Percentiles rank a stretch among this genome's conserved stretches.
Evolutionary conservation across 2,329 filamentous ascomycete species (phyloP).

Genomic region (Cordyceps fumosorosea): DNA sequence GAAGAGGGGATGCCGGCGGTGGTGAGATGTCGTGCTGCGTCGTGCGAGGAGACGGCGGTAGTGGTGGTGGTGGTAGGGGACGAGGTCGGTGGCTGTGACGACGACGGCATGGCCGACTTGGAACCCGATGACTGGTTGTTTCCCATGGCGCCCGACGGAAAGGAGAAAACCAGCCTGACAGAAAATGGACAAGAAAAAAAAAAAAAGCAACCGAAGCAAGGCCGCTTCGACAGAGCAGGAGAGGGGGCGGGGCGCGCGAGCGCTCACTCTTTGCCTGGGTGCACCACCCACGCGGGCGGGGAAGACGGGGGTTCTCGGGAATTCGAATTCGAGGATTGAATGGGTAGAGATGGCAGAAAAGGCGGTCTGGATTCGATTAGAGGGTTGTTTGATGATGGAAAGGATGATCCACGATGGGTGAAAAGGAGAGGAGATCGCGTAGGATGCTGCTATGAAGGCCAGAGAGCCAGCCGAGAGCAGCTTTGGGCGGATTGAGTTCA

Average conservation of each 20-base stretch:
- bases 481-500: background rate
- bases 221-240: background rate
- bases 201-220: background rate
- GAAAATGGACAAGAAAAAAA: background rate
- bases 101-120: conserved; percentile 28
- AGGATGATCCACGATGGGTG: background rate
- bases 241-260: background rate
- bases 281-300: background rate
- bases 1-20: background rate
- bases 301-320: background rate
- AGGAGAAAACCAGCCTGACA: background rate
- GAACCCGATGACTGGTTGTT: conserved; percentile 33
- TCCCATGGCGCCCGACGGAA: conserved; percentile 23
- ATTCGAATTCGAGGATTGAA: background rate
- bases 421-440: background rate
- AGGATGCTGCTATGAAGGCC: conserved; percentile 1
- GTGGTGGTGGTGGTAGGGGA: background rate
- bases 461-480: too few relatives aligned
- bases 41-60: background rate
- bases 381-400: background rate
- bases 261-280: background rate
- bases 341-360: background rate
- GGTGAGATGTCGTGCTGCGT: background rate
- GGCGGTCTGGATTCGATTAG: background rate
- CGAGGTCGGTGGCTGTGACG: conserved; percentile 10